Conservation (phyloP, 345 rosid genomes). For the Streptanthus diversifolius region DNA sequence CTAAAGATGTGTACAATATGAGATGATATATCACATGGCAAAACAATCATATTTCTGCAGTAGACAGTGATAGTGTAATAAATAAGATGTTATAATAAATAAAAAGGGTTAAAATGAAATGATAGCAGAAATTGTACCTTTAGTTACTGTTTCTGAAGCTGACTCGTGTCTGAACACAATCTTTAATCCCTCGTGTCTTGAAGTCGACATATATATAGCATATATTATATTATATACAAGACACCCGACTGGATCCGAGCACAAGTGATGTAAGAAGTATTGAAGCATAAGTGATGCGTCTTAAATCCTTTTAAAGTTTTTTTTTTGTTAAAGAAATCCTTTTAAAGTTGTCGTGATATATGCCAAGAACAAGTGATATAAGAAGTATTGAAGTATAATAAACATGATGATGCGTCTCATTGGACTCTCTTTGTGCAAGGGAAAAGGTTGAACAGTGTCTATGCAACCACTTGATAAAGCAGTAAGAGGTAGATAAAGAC, state of each 20-base stretch:
- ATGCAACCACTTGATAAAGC: neutral
- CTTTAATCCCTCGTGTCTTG: slow-evolving; percentile 15
- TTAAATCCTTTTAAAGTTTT: too few species aligned
- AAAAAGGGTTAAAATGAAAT: neutral
- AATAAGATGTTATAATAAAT: neutral
- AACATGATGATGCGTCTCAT: neutral
- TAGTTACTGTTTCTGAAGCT: slow-evolving; percentile 24
- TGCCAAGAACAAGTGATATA: neutral
- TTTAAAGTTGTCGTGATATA: neutral
- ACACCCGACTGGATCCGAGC: neutral
- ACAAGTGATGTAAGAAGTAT: neutral
- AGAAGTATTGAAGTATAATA: neutral
- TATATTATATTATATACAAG: neutral
- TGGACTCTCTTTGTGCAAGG: neutral
- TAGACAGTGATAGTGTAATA: slow-evolving; percentile 21
- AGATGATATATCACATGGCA: slow-evolving; percentile 33
- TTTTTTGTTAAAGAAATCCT: neutral
- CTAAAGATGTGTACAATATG: slow-evolving; percentile 24
- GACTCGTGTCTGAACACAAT: slow-evolving; percentile 27
- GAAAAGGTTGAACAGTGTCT: neutral
- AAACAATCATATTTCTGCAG: slow-evolving; percentile 29
- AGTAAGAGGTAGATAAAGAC: neutral
- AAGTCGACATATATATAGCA: slow-evolving; percentile 21
- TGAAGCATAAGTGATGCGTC: too few species aligned
- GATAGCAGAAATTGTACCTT: neutral